Percentiles rank a stretch among this genome's conserved stretches.
phyloP scores from a whole-genome alignment of 306 rosid species.

The Mucuna pruriens region DNA sequence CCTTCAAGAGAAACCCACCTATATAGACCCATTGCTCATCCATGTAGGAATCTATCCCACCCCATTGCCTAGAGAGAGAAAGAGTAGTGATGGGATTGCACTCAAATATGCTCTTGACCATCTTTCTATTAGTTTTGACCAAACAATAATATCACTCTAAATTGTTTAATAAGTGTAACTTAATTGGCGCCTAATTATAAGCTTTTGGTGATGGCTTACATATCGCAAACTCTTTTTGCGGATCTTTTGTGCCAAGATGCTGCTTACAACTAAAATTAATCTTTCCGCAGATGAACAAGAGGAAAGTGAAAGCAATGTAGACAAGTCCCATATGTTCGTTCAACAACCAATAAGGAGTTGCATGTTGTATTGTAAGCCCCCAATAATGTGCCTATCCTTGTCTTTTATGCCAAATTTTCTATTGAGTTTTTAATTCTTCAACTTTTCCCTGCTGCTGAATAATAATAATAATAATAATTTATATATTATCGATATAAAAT shows the following conservation, averaged over 20 bases:
- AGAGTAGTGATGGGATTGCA: conserved; percentile 57
- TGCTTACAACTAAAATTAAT: conserved; percentile 21
- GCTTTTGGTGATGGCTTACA: conserved; percentile 30
- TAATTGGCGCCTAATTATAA: conserved; percentile 50
- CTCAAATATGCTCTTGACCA: conserved; percentile 72
- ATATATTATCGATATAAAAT: no score
- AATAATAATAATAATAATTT: neutral
- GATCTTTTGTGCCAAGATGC: conserved; percentile 31
- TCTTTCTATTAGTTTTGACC: conserved; percentile 63
- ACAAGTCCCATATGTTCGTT: conserved; percentile 11
- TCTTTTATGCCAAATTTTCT: neutral
- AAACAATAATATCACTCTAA: conserved; percentile 36
- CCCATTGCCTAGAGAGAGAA: conserved; percentile 43
- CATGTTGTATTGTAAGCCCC: conserved; percentile 30
- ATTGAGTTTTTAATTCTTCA: neutral
- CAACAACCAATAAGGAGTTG: conserved; percentile 30
- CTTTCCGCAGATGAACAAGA: conserved; percentile 1
- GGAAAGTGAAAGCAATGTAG: conserved; percentile 36
- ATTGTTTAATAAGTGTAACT: conserved; percentile 39
- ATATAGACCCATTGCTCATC: conserved; percentile 37
- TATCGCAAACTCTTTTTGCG: neutral
- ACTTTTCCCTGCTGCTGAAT: conserved; percentile 12
- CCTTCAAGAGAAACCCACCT: conserved; percentile 35
- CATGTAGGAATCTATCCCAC: conserved; percentile 43
- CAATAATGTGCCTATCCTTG: conserved; percentile 28